These are phyloP conservation scores for Naegleria gruberi DNA, from an alignment of 208 protist genomes.

Conservation along the genomic window DNA sequence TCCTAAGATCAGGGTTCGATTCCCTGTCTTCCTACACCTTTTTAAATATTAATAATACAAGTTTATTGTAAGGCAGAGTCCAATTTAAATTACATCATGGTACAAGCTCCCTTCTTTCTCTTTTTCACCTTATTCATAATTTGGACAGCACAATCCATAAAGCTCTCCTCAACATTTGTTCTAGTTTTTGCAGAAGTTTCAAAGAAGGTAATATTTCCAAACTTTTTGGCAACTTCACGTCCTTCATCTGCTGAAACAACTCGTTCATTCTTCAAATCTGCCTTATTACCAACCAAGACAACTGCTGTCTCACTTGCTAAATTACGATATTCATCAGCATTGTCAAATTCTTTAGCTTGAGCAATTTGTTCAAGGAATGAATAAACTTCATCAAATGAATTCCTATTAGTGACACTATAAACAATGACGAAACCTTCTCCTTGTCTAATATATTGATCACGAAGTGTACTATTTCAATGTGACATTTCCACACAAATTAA, in stretches of 20 bases:
- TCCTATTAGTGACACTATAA: constrained; percentile 40
- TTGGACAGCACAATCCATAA: constrained; percentile 27
- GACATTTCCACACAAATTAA: too few relatives aligned
- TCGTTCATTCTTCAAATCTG: constrained; percentile 59
- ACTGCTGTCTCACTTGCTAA: constrained; percentile 40
- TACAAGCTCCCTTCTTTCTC: not conserved
- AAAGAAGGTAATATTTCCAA: constrained; percentile 37
- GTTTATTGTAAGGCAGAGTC: too few relatives aligned
- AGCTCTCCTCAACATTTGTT: constrained; percentile 47
- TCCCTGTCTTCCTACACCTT: too few relatives aligned
- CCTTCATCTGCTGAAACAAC: constrained; percentile 42
- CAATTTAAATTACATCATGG: not conserved
- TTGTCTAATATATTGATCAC: constrained; percentile 44
- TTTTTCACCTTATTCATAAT: not conserved
- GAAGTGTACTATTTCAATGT: constrained; percentile 40
- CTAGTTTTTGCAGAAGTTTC: constrained; percentile 51
- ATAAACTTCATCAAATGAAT: constrained; percentile 49
- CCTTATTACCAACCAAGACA: constrained; percentile 57
- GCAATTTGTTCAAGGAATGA: constrained; percentile 46
- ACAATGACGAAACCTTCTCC: constrained; percentile 59
- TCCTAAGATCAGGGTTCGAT: too few relatives aligned
- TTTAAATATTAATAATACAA: too few relatives aligned
- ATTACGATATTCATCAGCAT: not conserved
- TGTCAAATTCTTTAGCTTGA: constrained; percentile 45
- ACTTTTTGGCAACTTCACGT: constrained; percentile 19